Percentiles rank a stretch among this genome's conserved stretches.
Evolutionary conservation across 1,284 basidiomycete species (phyloP).

Genomic region (Rhodotorula mucilaginosa): DNA sequence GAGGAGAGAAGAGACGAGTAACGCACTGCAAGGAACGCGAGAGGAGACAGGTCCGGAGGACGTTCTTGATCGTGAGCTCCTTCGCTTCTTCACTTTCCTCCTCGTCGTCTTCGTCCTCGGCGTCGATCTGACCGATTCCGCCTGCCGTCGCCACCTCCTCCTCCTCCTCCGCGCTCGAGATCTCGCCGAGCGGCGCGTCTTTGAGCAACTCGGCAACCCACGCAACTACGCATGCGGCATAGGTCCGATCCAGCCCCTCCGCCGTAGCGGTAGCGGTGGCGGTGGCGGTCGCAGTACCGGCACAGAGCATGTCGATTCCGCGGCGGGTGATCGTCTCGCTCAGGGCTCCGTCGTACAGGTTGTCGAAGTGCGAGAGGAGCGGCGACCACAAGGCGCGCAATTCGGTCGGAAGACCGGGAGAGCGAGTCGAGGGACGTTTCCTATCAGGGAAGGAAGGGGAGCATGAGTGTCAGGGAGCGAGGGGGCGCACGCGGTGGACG

Average conservation of each 20-base stretch:
- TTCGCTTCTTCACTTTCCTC: background rate
- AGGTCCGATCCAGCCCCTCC: conserved; percentile 15
- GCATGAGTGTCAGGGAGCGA: background rate
- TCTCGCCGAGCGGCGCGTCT: background rate
- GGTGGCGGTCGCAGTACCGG: background rate
- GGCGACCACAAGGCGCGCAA: conserved; percentile 68
- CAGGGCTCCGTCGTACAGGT: conserved; percentile 48
- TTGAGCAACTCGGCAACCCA: conserved; percentile 37
- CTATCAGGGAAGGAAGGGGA: conserved; percentile 45
- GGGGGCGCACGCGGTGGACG: too few relatives aligned
- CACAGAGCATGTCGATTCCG: conserved; percentile 54
- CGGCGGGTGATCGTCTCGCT: conserved; percentile 57
- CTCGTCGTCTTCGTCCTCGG: background rate
- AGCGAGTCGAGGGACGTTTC: conserved; percentile 51
- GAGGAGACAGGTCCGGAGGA: conserved; percentile 29
- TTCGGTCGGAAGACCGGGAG: conserved; percentile 55
- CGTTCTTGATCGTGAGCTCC: conserved; percentile 10
- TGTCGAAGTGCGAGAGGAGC: conserved; percentile 63
- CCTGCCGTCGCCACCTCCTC: background rate
- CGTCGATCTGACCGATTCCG: background rate
- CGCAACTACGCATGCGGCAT: conserved; percentile 27
- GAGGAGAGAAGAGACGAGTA: background rate
- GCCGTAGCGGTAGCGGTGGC: background rate
- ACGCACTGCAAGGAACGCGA: conserved; percentile 3
- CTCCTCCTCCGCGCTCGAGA: background rate